Evolutionary conservation across 2,329 filamentous ascomycete genomes (phyloP).

Genomic region (Aspergillus flavus): DNA sequence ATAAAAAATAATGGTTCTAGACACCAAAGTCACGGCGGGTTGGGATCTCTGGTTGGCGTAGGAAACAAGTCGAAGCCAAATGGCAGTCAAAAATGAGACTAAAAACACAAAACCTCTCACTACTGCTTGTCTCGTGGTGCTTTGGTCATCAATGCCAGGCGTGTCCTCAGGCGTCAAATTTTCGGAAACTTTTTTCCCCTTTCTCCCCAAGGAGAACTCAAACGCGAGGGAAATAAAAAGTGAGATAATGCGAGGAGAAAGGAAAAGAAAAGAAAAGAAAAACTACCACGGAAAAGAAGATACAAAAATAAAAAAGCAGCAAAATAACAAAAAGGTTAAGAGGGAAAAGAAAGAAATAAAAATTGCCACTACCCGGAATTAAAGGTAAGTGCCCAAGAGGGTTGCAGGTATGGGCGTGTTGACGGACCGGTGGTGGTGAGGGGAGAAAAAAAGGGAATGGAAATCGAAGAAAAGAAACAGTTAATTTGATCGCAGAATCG

Average conservation of each 20-base stretch:
- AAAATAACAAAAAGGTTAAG: slow-evolving; percentile 16
- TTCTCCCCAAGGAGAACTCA: slow-evolving; percentile 12
- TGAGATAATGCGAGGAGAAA: slow-evolving; percentile 13
- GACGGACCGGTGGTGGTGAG: slow-evolving; percentile 7
- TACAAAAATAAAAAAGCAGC: slow-evolving; percentile 16
- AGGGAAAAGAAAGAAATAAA: background rate
- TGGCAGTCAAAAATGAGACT: slow-evolving; percentile 10
- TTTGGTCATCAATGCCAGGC: slow-evolving; percentile 21
- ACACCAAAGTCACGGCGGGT: slow-evolving; percentile 6
- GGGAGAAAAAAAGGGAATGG: slow-evolving; percentile 16
- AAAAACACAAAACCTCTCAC: slow-evolving; percentile 21
- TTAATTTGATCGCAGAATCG: slow-evolving; percentile 13
- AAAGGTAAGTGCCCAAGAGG: slow-evolving; percentile 11
- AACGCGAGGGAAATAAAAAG: slow-evolving; percentile 19
- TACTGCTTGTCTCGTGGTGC: slow-evolving; percentile 22
- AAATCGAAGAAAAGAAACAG: slow-evolving; percentile 14
- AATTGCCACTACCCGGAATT: slow-evolving; percentile 20
- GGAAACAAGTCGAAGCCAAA: slow-evolving; percentile 15
- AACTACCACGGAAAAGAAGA: background rate
- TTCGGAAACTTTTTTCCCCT: slow-evolving; percentile 9
- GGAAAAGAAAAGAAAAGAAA: slow-evolving; percentile 13
- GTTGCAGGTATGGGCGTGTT: slow-evolving; percentile 4
- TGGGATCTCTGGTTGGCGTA: slow-evolving; percentile 9
- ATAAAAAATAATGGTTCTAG: slow-evolving; percentile 1
- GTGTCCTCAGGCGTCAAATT: slow-evolving; percentile 18